Evolutionary conservation across 768 basidiomycete species (phyloP), one percentile per base, ranked within the genome.

Genomic region (Kwoniella dendrophila): DNA sequence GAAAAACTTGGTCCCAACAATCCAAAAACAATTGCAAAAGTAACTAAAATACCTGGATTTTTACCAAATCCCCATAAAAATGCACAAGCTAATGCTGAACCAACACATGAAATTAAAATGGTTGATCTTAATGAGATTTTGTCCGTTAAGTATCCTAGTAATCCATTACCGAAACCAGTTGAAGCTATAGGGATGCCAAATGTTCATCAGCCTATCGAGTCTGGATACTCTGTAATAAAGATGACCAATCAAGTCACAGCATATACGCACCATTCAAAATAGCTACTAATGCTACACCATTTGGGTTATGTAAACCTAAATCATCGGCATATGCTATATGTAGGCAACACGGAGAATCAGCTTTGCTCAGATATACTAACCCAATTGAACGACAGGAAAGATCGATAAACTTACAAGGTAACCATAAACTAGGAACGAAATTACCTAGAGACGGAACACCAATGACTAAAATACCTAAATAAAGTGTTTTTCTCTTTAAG

Each of bases 21-120:
- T 4, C 76, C 76, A 49, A 72, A 78, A 10, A 66, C 24, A 20
- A 78, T 45, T 4, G 59, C 63, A 49, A 78, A 78, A 3, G 63
- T 59, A 1, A 74, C 55, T 34, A 78, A 62, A 1, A 58, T 47
- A 16, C 56, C 18, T 8, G 55, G 47, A 33, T 62, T 59, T 22
- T 67, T 64, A 0, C 68, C 72, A 48, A 78, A 75, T 10, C 76
- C 76, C 76, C 76, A 78, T 22, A 75, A 57, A 59, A 78, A 64
- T n/a, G 73, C 60, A 45, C 71, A 78, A 1, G 74, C 40, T 1
- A 67, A 27, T 12, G 76, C 66, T 11, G 64, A 52, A 0, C 68
- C 74, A 2, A 67, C 41, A 59, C 69, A 72, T 12, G 71, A 71
- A 24, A 73, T 47, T 11, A 69, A 20, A 56, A 78, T 71, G 47